A percentile compares a stretch with the other conserved stretches of the same genome.
These are phyloP conservation scores for Vitellaria paradoxa DNA, from an alignment of 179 eudicot genomes.

Conservation along the genomic window DNA sequence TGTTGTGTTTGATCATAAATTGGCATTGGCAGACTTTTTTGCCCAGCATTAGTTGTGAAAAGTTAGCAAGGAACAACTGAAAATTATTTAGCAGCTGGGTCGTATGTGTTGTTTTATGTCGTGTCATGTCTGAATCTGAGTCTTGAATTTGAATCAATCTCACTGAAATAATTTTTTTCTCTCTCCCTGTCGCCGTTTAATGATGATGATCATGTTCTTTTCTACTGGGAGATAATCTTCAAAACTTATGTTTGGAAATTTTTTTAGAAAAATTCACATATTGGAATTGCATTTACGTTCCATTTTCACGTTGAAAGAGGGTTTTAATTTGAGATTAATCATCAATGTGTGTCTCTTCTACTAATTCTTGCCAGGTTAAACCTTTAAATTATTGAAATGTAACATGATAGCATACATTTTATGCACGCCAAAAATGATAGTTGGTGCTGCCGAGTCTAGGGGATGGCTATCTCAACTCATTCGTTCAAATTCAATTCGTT, in stretches of 20 bases:
- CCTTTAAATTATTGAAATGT: not conserved
- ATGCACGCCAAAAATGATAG: not conserved
- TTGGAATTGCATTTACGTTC: not conserved
- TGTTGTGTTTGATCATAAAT: not conserved
- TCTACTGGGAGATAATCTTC: slow-evolving; percentile 72
- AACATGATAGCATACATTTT: not conserved
- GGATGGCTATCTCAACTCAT: too few species aligned
- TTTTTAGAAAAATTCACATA: slow-evolving; percentile 54
- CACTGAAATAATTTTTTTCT: not conserved
- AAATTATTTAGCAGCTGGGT: slow-evolving; percentile 1
- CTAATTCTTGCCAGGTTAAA: not conserved
- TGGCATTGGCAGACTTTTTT: not conserved
- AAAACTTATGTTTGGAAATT: slow-evolving; percentile 66
- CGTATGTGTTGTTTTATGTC: not conserved
- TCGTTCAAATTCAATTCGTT: too few species aligned
- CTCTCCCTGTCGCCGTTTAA: too few species aligned
- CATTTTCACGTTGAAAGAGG: not conserved
- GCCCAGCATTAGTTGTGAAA: not conserved
- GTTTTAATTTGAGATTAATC: not conserved
- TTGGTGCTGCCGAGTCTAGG: too few species aligned
- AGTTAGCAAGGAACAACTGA: not conserved
- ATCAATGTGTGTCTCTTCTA: not conserved
- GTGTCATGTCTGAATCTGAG: not conserved
- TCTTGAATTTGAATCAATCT: not conserved
- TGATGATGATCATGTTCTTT: slow-evolving; percentile 21